Percentiles rank a stretch among this genome's conserved stretches.
Conservation (phyloP, 2,329 filamentous ascomycete genomes). For the Cytospora schulzeri region DNA sequence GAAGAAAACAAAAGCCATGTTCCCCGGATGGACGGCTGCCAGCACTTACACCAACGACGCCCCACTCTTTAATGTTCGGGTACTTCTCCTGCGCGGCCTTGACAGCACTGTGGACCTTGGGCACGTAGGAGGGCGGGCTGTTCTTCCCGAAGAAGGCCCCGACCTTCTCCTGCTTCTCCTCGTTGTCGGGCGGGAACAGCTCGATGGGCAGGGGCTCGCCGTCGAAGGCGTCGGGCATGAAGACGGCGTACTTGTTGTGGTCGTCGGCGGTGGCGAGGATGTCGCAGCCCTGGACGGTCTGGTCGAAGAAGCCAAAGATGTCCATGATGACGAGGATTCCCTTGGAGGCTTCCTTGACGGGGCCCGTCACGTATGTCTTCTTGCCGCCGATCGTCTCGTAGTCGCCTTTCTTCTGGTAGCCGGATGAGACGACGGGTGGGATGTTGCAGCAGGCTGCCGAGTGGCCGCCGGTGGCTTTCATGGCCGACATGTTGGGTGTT, state of each 20-base stretch:
- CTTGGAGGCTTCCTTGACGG: conserved; percentile 49
- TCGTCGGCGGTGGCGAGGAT: conserved; percentile 59
- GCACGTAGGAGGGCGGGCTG: conserved; percentile 50
- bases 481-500: conserved; percentile 38
- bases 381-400: conserved; percentile 48
- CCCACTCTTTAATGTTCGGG: conserved; percentile 60
- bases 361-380: conserved; percentile 54
- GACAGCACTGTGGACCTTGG: conserved; percentile 56
- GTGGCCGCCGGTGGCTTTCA: conserved; percentile 42
- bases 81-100: conserved; percentile 55
- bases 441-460: conserved; percentile 47
- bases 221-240: conserved; percentile 90
- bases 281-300: conserved; percentile 71
- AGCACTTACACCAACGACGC: conserved; percentile 59
- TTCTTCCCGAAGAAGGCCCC: conserved; percentile 59
- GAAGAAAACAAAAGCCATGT: no score
- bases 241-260: conserved; percentile 75
- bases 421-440: conserved; percentile 48
- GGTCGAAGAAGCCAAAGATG: conserved; percentile 71
- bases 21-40: background rate
- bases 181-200: conserved; percentile 64
- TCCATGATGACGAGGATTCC: conserved; percentile 66
- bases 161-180: conserved; percentile 64
- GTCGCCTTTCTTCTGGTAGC: conserved; percentile 48
- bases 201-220: conserved; percentile 65